Conservation (phyloP, 306 rosid genomes). For the Lablab purpureus region DNA sequence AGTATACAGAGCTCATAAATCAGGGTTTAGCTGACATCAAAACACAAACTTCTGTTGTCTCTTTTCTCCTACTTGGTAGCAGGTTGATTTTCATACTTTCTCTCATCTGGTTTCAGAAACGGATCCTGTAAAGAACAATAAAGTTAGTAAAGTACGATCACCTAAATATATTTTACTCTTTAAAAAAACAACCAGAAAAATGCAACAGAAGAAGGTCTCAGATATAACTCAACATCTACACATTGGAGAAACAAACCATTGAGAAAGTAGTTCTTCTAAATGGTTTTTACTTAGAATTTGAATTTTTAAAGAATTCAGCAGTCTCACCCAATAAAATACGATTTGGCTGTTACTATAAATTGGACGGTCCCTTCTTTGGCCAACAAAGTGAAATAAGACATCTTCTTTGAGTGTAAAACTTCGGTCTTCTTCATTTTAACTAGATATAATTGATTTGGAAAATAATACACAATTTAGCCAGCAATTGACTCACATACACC, state of each 20-base stretch:
- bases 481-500: constrained; percentile 1
- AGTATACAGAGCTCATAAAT: constrained; percentile 38
- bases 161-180: neutral
- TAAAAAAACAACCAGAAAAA: constrained; percentile 5
- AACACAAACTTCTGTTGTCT: constrained; percentile 35
- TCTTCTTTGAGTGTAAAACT: neutral
- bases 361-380: constrained; percentile 3
- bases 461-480: neutral
- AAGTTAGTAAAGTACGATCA: constrained; percentile 20
- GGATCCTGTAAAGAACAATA: constrained; percentile 65
- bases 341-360: neutral
- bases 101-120: constrained; percentile 53
- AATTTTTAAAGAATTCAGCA: neutral
- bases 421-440: neutral
- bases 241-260: constrained; percentile 24
- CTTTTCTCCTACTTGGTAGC: constrained; percentile 53
- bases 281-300: neutral
- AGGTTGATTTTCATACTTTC: constrained; percentile 52
- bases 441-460: neutral
- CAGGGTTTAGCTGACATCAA: constrained; percentile 31
- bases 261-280: neutral
- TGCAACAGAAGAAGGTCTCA: neutral
- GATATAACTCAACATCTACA: constrained; percentile 17
- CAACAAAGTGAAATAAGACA: neutral
- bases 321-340: neutral